Evolutionary conservation across 805 yeast species (phyloP), one percentile per base, ranked within the genome.

Genomic region (Vanderwaltozyma verrucispora): DNA sequence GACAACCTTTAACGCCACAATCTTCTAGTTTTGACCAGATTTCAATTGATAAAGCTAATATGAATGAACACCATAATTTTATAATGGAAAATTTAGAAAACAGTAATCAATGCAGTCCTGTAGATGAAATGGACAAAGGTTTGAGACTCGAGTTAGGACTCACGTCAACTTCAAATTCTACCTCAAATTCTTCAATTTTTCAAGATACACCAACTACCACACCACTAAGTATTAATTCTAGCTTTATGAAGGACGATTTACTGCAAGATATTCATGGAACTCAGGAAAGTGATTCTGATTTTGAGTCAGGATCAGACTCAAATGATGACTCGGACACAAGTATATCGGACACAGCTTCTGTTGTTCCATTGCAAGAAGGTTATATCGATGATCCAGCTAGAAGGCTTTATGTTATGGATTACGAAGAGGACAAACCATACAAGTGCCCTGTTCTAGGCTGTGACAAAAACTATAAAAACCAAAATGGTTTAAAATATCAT

Each of bases 401-500:
- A 46, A 92, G 88, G 56, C 64, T 89, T 41, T 89, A 92, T 56
- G 95, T 88, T 25, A 79, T 84, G 68, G 96, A 88, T 62, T 80
- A 77, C 44, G 88, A 84, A 41, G 96, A 88, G 49, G 83, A 86
- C 58, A 80, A 92, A 60, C 98, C 98, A 23, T 92, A 80, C 67
- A 87, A 82, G 59, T 92, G 98, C 65, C 98, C 97, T 0, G 98
- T 92, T 31, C 83, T 87, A 53, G 98, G 98, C 7, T 92, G 98
- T 63, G 96, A 88, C 51, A 92, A 92, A 68, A 88, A 89, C 21
- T 92, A 92, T 62, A 92, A 92, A 66, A 92, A 92, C 62, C 98
- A 92, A 64, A 92, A 92, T 56, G 98, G 98, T 14, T 70, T 92
- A 55, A 92, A 92, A 61, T 92, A 92, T 62, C 98, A 92, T 63